Percentiles rank a stretch among this genome's conserved stretches.
Evolutionary conservation across 495 filamentous ascomycete species (phyloP).

Genomic region (Daldinia concentrica): DNA sequence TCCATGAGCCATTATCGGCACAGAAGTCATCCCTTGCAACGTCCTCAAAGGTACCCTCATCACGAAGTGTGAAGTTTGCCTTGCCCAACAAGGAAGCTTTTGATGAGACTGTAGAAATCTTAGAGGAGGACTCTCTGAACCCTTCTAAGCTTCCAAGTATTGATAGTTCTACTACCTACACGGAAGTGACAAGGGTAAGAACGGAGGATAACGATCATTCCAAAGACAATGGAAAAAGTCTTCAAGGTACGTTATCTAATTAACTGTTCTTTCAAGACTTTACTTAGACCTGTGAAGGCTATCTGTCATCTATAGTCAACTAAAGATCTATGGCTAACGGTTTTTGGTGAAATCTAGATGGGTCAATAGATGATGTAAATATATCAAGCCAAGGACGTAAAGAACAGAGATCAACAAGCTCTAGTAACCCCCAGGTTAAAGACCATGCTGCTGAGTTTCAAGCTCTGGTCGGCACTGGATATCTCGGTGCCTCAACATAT

Average conservation of each 20-base stretch:
- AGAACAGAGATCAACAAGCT: neutral
- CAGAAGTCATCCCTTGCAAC: neutral
- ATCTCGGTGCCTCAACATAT: neutral
- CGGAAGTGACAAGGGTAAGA: neutral
- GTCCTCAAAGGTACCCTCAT: neutral
- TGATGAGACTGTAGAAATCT: neutral
- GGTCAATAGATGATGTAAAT: neutral
- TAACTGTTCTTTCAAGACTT: neutral
- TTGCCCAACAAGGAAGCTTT: neutral
- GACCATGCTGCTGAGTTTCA: neutral
- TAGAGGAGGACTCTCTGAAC: neutral
- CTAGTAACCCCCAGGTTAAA: no score
- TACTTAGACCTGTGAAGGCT: neutral
- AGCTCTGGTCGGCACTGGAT: neutral
- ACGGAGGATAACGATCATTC: no score
- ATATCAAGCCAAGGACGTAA: neutral
- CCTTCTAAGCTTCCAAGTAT: neutral
- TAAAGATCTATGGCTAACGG: neutral
- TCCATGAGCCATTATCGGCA: neutral
- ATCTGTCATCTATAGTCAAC: neutral
- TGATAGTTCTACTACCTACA: neutral
- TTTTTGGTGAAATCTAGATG: neutral
- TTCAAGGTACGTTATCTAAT: neutral
- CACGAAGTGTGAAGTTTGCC: neutral
- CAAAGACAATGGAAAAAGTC: neutral